Evolutionary conservation across 164 flowering plant genomes (phyloP), one percentile per base, ranked within the genome.

Genomic region (Magnolia sinica): DNA sequence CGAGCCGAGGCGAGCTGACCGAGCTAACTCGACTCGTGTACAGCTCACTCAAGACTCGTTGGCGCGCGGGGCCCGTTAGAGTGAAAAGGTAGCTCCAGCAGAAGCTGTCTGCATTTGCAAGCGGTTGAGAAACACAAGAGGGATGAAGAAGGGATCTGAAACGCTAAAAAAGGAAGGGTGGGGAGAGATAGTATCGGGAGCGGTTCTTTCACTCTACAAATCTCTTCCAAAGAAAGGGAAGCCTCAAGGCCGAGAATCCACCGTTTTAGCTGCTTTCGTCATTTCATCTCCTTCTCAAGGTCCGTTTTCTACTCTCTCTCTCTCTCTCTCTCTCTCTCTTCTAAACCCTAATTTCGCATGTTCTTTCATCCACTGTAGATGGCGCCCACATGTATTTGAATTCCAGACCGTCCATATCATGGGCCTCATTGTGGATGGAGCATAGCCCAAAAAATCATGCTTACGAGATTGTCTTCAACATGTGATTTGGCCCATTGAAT

Each of bases 221-320:
- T 86, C 93, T 61, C 95, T 93, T 16, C 92, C 98, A 0, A 95
- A 95, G 88, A 95, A 93, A 81, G 99, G 99, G 50, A 95, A 95
- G 84, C 99, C 99, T 75, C 98, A 95, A 81, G 96, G 97, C 24
- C 89, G 89, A 37, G 98, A 93, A 82, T 88, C 90, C 86, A 85
- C 98, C 22, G 96, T 95, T 77, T 80, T 95, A 29, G 93, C 99
- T 63, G 92, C 99, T 8, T 93, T 93, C 78, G 94, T 95, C 81
- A n/a, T 91, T 76, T 96, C 99, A 19, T 89, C 91, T 72, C 93
- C 96, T 81, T 64, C 19, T 24, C 70, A 4, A 29, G 5, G 7
- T 45, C 49, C 7, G 14, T 6, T 58, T n/a, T 76, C 22, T 72
- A 1, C 66, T 68, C 23, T 27, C 24, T 31, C 20, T 65, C 59